Conservation (phyloP, 2,329 filamentous ascomycete genomes). For the Penicillium sp. region DNA sequence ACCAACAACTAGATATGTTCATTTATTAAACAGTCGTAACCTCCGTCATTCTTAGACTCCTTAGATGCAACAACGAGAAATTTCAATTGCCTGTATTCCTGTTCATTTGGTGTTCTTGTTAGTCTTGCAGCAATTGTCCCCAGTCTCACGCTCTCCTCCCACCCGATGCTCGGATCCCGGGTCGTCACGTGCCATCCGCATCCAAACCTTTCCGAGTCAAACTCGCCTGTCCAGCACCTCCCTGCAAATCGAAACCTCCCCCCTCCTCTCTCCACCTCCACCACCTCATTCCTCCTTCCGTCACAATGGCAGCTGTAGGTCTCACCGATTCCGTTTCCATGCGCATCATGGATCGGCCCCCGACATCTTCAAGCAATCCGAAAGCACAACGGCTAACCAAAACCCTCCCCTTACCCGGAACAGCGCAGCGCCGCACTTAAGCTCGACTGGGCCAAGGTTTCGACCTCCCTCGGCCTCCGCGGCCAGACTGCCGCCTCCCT, state of each 20-base stretch:
- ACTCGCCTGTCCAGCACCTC: conserved; percentile 41
- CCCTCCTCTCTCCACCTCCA: conserved; percentile 36
- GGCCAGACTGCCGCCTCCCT: conserved; percentile 91
- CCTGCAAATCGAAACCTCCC: conserved; percentile 39
- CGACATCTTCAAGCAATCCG: background rate
- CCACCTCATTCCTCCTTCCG: conserved; percentile 31
- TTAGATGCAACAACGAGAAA: too few relatives aligned
- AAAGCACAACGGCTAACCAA: conserved; percentile 29
- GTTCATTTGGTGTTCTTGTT: background rate
- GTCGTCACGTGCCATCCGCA: conserved; percentile 38
- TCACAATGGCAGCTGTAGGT: conserved; percentile 51
- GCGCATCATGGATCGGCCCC: conserved; percentile 4
- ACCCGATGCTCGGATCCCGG: conserved; percentile 36
- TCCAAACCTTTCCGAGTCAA: conserved; percentile 47
- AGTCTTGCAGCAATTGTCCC: background rate
- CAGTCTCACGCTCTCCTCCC: background rate
- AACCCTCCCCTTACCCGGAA: conserved; percentile 25
- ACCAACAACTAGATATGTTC: conserved; percentile 30
- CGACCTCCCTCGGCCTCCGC: conserved; percentile 90
- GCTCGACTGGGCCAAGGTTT: conserved; percentile 98
- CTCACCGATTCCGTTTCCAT: background rate
- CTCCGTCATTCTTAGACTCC: too few relatives aligned
- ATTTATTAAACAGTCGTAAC: background rate
- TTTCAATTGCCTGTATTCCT: background rate
- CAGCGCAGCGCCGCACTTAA: conserved; percentile 98